A percentile compares a stretch with the other conserved stretches of the same genome.
Evolutionary conservation across 805 yeast species (phyloP).

Genomic region (Blastobotrys attinorum): DNA sequence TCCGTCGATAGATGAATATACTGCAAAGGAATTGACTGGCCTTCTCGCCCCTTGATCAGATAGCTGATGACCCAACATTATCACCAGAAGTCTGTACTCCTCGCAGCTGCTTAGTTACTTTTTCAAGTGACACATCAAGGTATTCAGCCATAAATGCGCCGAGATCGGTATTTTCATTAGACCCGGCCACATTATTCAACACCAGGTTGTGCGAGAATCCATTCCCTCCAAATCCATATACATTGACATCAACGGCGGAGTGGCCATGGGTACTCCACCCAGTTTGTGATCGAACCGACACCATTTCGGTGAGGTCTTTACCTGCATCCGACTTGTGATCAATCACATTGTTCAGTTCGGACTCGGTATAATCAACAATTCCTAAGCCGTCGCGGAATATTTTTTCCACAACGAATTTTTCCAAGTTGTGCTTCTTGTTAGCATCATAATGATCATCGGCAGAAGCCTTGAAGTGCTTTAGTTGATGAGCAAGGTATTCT

Average conservation of each 20-base stretch:
- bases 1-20: no score
- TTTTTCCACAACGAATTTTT: conserved; percentile 42
- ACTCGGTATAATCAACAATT: conserved; percentile 44
- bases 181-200: conserved; percentile 53
- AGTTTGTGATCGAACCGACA: conserved; percentile 73
- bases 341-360: conserved; percentile 45
- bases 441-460: no score
- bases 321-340: conserved; percentile 28
- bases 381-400: conserved; percentile 62
- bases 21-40: no score
- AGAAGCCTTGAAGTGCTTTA: conserved; percentile 32
- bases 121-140: conserved; percentile 31
- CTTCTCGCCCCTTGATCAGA: no score
- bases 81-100: conserved; percentile 5
- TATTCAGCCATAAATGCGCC: conserved; percentile 61
- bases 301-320: conserved; percentile 56
- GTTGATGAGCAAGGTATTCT: conserved; percentile 50
- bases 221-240: conserved; percentile 69
- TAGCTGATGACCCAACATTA: no score
- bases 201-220: conserved; percentile 14
- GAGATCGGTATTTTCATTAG: conserved; percentile 79
- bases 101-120: conserved; percentile 23
- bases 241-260: conserved; percentile 81
- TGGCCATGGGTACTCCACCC: conserved; percentile 99
- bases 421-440: no score